These are phyloP conservation scores for Wickerhamiella spandovensis DNA, from an alignment of 805 yeast genomes.

Conservation along the genomic window DNA sequence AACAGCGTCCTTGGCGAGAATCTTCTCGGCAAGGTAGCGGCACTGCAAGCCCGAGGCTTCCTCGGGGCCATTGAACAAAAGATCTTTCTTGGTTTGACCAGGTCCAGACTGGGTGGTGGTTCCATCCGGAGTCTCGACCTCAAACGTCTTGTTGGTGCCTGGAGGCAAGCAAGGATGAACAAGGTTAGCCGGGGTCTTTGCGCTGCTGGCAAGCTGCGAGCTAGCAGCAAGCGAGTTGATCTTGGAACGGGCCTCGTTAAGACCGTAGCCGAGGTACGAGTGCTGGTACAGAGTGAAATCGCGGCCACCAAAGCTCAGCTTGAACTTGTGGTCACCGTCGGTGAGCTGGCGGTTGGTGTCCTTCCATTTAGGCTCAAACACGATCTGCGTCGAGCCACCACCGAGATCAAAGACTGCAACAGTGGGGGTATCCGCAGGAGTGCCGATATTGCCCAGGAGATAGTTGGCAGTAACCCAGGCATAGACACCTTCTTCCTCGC, in stretches of 20 bases:
- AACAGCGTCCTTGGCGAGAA: slow-evolving; percentile 68
- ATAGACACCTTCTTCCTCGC: slow-evolving; percentile 93
- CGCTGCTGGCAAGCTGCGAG: slow-evolving; percentile 28
- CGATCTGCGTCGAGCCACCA: slow-evolving; percentile 98
- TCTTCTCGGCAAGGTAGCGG: slow-evolving; percentile 65
- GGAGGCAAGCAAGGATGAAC: slow-evolving; percentile 86
- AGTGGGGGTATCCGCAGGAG: slow-evolving; percentile 61
- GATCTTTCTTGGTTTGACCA: slow-evolving; percentile 17
- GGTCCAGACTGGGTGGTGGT: slow-evolving; percentile 12
- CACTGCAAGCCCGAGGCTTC: slow-evolving; percentile 71
- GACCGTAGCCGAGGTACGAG: slow-evolving; percentile 91
- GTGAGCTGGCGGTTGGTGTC: slow-evolving; percentile 34
- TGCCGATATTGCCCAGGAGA: slow-evolving; percentile 84
- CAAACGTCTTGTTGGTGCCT: slow-evolving; percentile 42
- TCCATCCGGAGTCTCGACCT: slow-evolving; percentile 41
- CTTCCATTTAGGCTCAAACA: slow-evolving; percentile 77
- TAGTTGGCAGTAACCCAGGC: slow-evolving; percentile 98
- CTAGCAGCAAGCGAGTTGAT: slow-evolving; percentile 55
- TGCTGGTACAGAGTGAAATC: slow-evolving; percentile 77
- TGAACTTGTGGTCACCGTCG: slow-evolving; percentile 81
- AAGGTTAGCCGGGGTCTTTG: slow-evolving; percentile 29
- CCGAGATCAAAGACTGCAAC: slow-evolving; percentile 97
- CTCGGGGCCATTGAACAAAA: slow-evolving; percentile 53
- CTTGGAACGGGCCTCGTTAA: slow-evolving; percentile 85
- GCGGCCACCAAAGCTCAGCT: slow-evolving; percentile 66